Conservation (phyloP, 768 basidiomycete genomes). For the Dioszegia aurantiaca region DNA sequence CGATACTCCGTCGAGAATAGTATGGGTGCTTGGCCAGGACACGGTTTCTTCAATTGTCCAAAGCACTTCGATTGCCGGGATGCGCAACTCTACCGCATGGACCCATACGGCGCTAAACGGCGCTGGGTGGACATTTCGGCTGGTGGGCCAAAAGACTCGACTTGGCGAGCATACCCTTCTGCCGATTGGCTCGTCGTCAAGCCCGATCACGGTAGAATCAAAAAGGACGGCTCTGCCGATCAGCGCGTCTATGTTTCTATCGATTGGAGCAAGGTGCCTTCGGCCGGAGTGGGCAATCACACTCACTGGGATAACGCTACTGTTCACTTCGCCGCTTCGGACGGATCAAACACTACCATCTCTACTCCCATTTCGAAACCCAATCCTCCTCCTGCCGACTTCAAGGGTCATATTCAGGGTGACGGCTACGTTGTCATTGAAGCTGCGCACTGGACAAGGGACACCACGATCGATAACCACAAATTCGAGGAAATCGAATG, state of each 20-base stretch:
- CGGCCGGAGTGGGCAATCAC: conserved; percentile 15
- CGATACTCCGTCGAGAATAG: conserved; percentile 64
- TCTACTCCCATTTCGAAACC: conserved; percentile 27
- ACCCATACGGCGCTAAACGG: conserved; percentile 60
- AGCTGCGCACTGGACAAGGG: conserved; percentile 61
- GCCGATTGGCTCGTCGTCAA: conserved; percentile 61
- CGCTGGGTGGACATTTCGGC: conserved; percentile 64
- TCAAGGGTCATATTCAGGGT: conserved; percentile 62
- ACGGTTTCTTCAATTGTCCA: conserved; percentile 63
- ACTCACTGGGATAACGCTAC: conserved; percentile 14
- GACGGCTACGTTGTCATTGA: conserved; percentile 66
- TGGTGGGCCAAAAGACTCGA: conserved; percentile 62
- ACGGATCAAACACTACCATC: conserved; percentile 37
- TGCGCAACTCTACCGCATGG: conserved; percentile 57
- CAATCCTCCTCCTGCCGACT: conserved; percentile 20
- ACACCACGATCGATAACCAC: conserved; percentile 58
- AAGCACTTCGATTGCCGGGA: conserved; percentile 38
- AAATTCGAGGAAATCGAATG: conserved; percentile 63
- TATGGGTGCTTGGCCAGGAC: conserved; percentile 67
- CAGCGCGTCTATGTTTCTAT: conserved; percentile 61
- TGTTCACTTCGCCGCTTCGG: conserved; percentile 20
- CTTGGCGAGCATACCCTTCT: conserved; percentile 58
- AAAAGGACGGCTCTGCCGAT: conserved; percentile 54
- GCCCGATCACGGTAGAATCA: conserved; percentile 58
- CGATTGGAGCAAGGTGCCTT: conserved; percentile 59